A percentile compares a stretch with the other conserved stretches of the same genome.
Conservation (phyloP, 768 basidiomycete genomes). For the Phlegmacium glaucopus region DNA sequence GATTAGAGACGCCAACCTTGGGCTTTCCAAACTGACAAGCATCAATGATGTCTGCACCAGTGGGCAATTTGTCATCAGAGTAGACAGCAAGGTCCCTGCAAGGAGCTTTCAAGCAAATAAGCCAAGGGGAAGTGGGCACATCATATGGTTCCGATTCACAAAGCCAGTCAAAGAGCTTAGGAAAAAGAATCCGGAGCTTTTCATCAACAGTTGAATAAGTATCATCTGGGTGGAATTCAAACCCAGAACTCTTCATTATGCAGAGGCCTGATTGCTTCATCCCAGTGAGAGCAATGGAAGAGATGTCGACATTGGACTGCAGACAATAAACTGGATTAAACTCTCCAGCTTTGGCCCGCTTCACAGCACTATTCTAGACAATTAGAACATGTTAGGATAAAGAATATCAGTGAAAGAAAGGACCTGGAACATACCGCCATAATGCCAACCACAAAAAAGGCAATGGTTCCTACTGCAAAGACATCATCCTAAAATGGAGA, state of each 20-base stretch:
- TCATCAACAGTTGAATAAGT: conserved; percentile 4
- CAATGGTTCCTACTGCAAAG: too few species aligned
- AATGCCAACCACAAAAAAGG: neutral
- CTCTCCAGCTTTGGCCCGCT: too few species aligned
- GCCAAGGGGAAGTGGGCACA: conserved; percentile 1
- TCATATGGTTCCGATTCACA: neutral
- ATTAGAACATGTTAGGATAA: too few species aligned
- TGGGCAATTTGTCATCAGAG: conserved; percentile 5
- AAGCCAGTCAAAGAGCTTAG: conserved; percentile 8
- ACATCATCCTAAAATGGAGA: too few species aligned
- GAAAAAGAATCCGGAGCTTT: conserved; percentile 3
- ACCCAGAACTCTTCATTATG: conserved; percentile 3
- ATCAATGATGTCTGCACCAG: conserved; percentile 3
- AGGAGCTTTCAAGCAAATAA: conserved; percentile 7
- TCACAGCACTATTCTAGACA: too few species aligned
- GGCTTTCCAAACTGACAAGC: conserved; percentile 6
- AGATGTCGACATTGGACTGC: conserved; percentile 6
- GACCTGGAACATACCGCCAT: neutral
- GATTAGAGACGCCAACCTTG: conserved; percentile 5
- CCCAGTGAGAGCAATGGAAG: conserved; percentile 7
- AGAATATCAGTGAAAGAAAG: neutral
- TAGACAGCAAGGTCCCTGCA: conserved; percentile 2
- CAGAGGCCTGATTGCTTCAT: conserved; percentile 11
- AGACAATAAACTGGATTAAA: conserved; percentile 7
- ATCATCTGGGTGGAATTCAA: conserved; percentile 6